Evolutionary conservation across 805 yeast genomes (phyloP).

Genomic region (Ogataea corticis): DNA sequence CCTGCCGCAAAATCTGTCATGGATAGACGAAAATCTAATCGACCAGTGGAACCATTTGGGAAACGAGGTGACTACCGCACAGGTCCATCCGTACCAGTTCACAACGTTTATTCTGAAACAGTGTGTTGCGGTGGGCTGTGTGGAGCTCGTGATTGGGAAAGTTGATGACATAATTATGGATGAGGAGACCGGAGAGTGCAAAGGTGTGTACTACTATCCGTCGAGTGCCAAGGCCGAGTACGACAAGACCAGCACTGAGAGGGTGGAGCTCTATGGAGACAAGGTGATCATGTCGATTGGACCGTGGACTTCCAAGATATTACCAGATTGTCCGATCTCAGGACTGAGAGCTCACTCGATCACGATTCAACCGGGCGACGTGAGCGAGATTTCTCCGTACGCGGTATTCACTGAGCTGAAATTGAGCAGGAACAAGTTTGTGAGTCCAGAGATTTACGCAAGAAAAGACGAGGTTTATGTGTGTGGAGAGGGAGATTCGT

Average conservation of each 20-base stretch:
- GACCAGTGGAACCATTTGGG: slow-evolving; percentile 79
- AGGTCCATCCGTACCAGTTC: slow-evolving; percentile 93
- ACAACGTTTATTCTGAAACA: slow-evolving; percentile 80
- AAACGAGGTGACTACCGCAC: slow-evolving; percentile 86
- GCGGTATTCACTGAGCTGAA: slow-evolving; percentile 92
- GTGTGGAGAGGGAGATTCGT: slow-evolving; percentile 95
- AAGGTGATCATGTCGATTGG: slow-evolving; percentile 87
- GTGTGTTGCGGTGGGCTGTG: slow-evolving; percentile 78
- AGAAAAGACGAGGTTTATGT: slow-evolving; percentile 94
- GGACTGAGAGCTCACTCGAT: slow-evolving; percentile 95
- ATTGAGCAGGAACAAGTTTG: slow-evolving; percentile 64
- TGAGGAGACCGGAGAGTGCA: slow-evolving; percentile 64
- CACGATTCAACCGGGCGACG: slow-evolving; percentile 78
- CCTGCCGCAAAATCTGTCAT: slow-evolving; percentile 67
- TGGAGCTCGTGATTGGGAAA: slow-evolving; percentile 84
- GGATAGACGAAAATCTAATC: slow-evolving; percentile 70
- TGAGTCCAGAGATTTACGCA: slow-evolving; percentile 93
- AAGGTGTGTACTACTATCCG: slow-evolving; percentile 64
- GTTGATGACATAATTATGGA: slow-evolving; percentile 67
- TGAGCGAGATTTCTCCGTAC: slow-evolving; percentile 76
- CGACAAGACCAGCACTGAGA: slow-evolving; percentile 32
- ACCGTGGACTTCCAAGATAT: slow-evolving; percentile 92
- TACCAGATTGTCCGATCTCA: slow-evolving; percentile 92
- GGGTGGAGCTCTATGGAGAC: slow-evolving; percentile 59
- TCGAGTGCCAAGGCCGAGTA: slow-evolving; percentile 37